Evolutionary conservation across 2,329 filamentous ascomycete genomes (phyloP).

Genomic region (Phyllosticta capitalensis): DNA sequence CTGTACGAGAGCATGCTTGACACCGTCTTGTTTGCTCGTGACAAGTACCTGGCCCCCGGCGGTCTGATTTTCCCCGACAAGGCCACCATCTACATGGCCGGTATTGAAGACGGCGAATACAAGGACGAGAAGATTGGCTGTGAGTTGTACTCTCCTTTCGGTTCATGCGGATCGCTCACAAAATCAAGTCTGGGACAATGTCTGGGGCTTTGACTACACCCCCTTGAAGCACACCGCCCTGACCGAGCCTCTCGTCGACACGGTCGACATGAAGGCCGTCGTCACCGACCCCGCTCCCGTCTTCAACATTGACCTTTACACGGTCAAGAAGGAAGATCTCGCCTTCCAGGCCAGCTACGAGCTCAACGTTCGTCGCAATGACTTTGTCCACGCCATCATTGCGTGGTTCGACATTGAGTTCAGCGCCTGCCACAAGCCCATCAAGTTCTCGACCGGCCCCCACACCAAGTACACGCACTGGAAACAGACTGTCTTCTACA

Average conservation of each 20-base stretch:
- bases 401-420: conserved; percentile 99
- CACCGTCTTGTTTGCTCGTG: conserved; percentile 91
- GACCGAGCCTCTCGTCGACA: conserved; percentile 93
- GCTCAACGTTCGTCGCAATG: conserved; percentile 69
- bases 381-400: conserved; percentile 93
- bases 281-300: conserved; percentile 83
- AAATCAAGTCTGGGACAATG: conserved; percentile 87
- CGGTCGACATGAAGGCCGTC: conserved; percentile 92
- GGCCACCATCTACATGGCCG: conserved; percentile 92
- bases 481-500: conserved; percentile 99
- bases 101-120: conserved; percentile 98
- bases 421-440: conserved; percentile 94
- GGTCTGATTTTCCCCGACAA: conserved; percentile 98
- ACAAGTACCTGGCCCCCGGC: conserved; percentile 73
- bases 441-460: conserved; percentile 91
- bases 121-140: conserved; percentile 99
- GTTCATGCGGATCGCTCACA: conserved; percentile 13
- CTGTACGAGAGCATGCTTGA: conserved; percentile 99
- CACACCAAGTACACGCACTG: conserved; percentile 99
- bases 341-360: conserved; percentile 73
- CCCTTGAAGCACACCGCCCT: conserved; percentile 90
- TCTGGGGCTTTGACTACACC: conserved; percentile 95
- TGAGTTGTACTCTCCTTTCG: conserved; percentile 40
- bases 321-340: conserved; percentile 71
- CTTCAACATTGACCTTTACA: conserved; percentile 88